phyloP scores from a whole-genome alignment of 2,329 filamentous ascomycete species.

The Esteya vermicola region DNA sequence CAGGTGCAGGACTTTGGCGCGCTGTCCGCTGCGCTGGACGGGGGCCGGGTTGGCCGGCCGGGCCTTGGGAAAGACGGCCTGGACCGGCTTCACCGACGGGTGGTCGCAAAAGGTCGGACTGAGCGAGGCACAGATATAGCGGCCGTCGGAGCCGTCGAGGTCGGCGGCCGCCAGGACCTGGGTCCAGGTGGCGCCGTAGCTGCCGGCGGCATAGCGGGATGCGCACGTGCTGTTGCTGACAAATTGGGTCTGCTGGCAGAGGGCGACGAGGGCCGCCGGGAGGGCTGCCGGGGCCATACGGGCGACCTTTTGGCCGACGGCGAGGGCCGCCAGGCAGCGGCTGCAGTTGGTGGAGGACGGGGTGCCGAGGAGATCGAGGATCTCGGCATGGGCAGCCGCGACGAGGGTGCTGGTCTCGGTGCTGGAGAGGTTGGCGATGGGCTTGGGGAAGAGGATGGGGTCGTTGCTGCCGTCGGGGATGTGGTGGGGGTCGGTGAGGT shows the following conservation, averaged over 20 bases:
- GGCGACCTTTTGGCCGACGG: constrained; percentile 34
- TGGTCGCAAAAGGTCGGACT: constrained; percentile 30
- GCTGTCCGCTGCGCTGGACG: constrained; percentile 33
- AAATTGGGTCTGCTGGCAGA: constrained; percentile 34
- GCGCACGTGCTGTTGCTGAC: constrained; percentile 31
- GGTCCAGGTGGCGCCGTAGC: constrained; percentile 41
- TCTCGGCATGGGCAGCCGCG: constrained; percentile 13
- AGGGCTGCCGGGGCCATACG: constrained; percentile 30
- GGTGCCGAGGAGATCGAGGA: constrained; percentile 26
- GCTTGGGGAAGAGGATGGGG: constrained; percentile 31
- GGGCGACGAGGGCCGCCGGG: constrained; percentile 32
- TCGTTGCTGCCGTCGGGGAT: constrained; percentile 34
- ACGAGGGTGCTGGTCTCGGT: constrained; percentile 12
- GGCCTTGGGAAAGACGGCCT: constrained; percentile 38
- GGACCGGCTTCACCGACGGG: constrained; percentile 27
- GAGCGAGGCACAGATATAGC: constrained; percentile 40
- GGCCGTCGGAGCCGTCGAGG: constrained; percentile 37
- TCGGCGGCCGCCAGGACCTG: constrained; percentile 40
- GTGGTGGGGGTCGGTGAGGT: constrained; percentile 37
- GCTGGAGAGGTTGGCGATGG: constrained; percentile 27
- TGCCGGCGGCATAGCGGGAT: constrained; percentile 28
- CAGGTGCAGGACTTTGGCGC: constrained; percentile 42
- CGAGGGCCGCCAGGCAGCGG: constrained; percentile 36
- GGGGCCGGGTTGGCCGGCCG: constrained; percentile 29
- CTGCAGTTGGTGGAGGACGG: constrained; percentile 29